Evolutionary conservation across 2,329 filamentous ascomycete species (phyloP).

Genomic region (Ascosphaera aggregata): DNA sequence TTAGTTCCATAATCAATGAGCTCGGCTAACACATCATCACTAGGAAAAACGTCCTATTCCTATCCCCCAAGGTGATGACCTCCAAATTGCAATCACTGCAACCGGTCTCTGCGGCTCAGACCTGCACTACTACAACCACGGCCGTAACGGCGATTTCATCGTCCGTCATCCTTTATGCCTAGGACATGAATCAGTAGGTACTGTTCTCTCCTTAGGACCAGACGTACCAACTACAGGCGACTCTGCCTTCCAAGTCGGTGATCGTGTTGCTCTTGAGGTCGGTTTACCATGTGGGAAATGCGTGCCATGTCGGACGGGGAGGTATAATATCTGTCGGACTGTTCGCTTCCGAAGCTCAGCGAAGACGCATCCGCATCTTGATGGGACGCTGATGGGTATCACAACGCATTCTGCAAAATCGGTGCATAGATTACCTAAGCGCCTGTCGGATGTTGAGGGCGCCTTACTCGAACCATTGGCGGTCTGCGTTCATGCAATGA

Average conservation of each 20-base stretch:
- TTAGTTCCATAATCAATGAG: neutral
- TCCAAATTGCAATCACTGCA: constrained; percentile 39
- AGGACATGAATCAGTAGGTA: constrained; percentile 54
- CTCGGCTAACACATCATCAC: neutral
- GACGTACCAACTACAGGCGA: constrained; percentile 33
- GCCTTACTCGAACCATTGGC: constrained; percentile 37
- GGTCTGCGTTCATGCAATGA: constrained; percentile 35
- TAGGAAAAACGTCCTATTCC: constrained; percentile 30
- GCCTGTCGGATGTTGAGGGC: constrained; percentile 30
- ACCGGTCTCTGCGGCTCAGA: constrained; percentile 51
- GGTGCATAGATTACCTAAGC: constrained; percentile 33
- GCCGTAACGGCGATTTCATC: constrained; percentile 67
- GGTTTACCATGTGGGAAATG: constrained; percentile 57
- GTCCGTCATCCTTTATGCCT: constrained; percentile 64
- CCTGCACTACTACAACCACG: constrained; percentile 69
- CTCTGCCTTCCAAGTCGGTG: constrained; percentile 38
- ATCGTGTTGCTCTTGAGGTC: constrained; percentile 82
- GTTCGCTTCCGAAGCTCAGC: constrained; percentile 36
- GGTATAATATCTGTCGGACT: constrained; percentile 38
- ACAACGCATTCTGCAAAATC: constrained; percentile 37
- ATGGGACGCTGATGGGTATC: constrained; percentile 38
- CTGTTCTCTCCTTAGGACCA: constrained; percentile 46
- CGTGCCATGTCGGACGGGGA: constrained; percentile 28
- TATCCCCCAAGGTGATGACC: constrained; percentile 27
- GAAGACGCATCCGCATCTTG: constrained; percentile 36